These are phyloP conservation scores for Hsuehochloa calcarea DNA, from an alignment of 176 grass and related monocot genomes.

Conservation along the genomic window DNA sequence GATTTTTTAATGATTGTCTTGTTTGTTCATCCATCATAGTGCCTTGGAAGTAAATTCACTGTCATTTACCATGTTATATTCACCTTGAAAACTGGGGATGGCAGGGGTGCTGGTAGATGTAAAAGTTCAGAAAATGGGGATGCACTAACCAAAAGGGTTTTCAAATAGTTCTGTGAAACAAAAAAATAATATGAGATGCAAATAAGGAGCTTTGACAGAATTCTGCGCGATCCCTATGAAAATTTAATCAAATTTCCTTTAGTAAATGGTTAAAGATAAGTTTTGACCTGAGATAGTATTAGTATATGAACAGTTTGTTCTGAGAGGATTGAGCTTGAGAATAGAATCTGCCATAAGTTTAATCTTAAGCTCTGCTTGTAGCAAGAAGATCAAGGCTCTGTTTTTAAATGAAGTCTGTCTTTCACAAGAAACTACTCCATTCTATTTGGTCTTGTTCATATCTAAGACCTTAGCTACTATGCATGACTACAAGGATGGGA, in stretches of 20 bases:
- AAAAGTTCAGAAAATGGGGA: neutral
- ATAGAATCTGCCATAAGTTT: neutral
- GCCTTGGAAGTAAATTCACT: neutral
- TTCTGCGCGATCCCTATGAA: neutral
- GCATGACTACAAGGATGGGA: neutral
- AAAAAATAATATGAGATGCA: conserved; percentile 5
- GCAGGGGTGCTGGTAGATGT: neutral
- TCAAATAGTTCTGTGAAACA: neutral
- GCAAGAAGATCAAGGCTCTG: neutral
- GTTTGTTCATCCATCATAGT: neutral
- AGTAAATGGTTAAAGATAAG: neutral
- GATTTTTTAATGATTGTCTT: neutral
- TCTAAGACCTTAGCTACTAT: neutral
- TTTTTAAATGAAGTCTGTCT: neutral
- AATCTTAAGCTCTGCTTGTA: neutral
- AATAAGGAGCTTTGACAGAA: neutral
- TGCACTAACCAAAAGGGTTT: neutral
- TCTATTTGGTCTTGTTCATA: neutral
- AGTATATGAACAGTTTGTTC: neutral
- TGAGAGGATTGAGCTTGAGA: neutral
- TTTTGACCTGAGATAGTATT: neutral
- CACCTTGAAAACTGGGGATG: neutral
- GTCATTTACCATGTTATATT: neutral
- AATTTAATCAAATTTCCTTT: neutral
- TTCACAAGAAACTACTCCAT: neutral